Evolutionary conservation across 176 grass and related monocot genomes (phyloP).

Genomic region (Triticum timopheevii): DNA sequence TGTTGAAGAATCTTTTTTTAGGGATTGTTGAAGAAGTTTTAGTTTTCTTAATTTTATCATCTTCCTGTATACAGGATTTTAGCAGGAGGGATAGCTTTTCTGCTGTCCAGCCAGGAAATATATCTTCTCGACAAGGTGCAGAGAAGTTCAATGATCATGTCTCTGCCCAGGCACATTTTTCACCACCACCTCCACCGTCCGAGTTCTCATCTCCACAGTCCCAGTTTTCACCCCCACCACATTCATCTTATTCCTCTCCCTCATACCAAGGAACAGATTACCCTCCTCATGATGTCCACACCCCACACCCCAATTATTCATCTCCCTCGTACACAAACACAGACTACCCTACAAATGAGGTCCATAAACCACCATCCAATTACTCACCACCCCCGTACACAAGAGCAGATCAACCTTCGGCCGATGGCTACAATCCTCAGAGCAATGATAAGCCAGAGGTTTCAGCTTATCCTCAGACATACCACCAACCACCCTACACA

Average conservation of each 20-base stretch:
- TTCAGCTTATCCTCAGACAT: slow-evolving; percentile 55
- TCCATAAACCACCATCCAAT: slow-evolving; percentile 55
- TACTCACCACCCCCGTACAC: slow-evolving; percentile 63
- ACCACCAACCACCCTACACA: slow-evolving; percentile 62
- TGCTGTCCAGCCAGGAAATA: slow-evolving; percentile 43
- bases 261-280: slow-evolving; percentile 52
- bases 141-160: slow-evolving; percentile 45
- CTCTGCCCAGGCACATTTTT: slow-evolving; percentile 46
- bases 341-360: slow-evolving; percentile 58
- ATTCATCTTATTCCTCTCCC: slow-evolving; percentile 51
- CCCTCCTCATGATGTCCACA: slow-evolving; percentile 47
- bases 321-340: slow-evolving; percentile 38
- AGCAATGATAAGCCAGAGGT: slow-evolving; percentile 46
- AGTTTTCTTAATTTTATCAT: slow-evolving; percentile 22
- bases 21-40: background rate
- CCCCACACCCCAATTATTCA: slow-evolving; percentile 36
- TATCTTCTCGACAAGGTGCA: slow-evolving; percentile 6
- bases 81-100: slow-evolving; percentile 63
- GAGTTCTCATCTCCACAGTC: slow-evolving; percentile 39
- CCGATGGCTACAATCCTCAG: slow-evolving; percentile 47
- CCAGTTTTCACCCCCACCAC: slow-evolving; percentile 34
- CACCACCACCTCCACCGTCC: slow-evolving; percentile 27
- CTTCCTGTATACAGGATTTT: slow-evolving; percentile 47
- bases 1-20: background rate
- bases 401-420: slow-evolving; percentile 42